Evolutionary conservation across 257 asterid species (phyloP), one percentile per base, ranked within the genome.

Genomic region (Rhazya stricta): DNA sequence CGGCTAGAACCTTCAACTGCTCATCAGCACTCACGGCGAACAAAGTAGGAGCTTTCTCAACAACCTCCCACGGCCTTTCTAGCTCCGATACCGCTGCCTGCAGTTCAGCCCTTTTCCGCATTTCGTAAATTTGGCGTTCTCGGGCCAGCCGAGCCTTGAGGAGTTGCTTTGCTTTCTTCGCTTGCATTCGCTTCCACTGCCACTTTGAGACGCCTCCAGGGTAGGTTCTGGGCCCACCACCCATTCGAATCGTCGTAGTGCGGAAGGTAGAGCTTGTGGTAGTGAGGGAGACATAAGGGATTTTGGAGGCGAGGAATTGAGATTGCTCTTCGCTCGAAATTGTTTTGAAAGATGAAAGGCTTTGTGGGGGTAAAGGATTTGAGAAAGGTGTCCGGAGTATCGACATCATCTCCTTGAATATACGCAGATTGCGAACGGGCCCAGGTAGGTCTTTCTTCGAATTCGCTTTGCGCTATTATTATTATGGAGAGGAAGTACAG

Each of bases 121-220:
- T 91, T 77, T 91, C 98, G 77, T 95, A 95, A 23, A 95, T 92
- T 72, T 91, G 96, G 18, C 98, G 96, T 18, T 92, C 99, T 2
- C 97, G 88, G 66, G 90, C 89, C 80, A 95, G 79, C 23, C 98
- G 94, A 37, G 98, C 98, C 76, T 89, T 86, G 13, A 92, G 91
- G 53, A 91, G 91, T 83, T 95, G 97, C 79, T 92, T 92, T 3
- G 96, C 70, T 80, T 95, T 95, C 76, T 89, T 95, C 9, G 87
- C 88, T 85, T 92, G 99, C 99, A 92, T 92, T 56, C 94, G 82
- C 79, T 92, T 92, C 99, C 99, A 92, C 78, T 92, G 96, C 99
- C 98, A 92, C 78, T 95, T 92, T 10, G 99, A 88, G 29, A 95
- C 98, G 1, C 99, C 99, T 25, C 99, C 99, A 0, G 99, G 98